These are phyloP conservation scores for Vanderwaltozyma verrucispora DNA, from an alignment of 805 yeast species.

Conservation along the genomic window DNA sequence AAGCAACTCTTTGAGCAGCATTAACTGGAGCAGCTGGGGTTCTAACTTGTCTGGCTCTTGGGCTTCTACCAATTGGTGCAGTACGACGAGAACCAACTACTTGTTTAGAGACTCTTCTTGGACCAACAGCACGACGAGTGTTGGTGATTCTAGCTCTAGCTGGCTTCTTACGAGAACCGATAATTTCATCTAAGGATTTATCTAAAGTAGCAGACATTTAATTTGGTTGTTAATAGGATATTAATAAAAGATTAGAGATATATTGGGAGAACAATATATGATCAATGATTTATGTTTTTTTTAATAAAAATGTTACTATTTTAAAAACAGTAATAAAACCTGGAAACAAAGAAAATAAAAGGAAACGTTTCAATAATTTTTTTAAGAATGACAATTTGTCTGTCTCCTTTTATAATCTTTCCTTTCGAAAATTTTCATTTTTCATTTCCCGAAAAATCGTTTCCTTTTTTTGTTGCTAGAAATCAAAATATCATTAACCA, in stretches of 20 bases:
- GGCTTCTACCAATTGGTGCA: conserved; percentile 10
- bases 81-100: conserved; percentile 20
- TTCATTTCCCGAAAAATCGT: too few species aligned
- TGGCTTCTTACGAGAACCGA: conserved; percentile 46
- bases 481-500: too few species aligned
- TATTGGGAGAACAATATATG: not conserved
- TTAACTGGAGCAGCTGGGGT: conserved; percentile 22
- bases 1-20: conserved; percentile 30
- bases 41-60: conserved; percentile 9
- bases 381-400: too few species aligned
- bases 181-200: conserved; percentile 90
- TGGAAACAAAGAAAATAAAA: too few species aligned
- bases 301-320: not conserved
- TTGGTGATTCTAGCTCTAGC: conserved; percentile 25
- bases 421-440: too few species aligned
- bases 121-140: conserved; percentile 27
- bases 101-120: conserved; percentile 27
- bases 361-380: too few species aligned
- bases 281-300: not conserved
- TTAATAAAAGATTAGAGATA: not conserved
- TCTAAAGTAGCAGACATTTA: conserved; percentile 74
- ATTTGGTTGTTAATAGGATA: not conserved
- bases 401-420: too few species aligned
- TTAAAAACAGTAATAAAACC: too few species aligned
- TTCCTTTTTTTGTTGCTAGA: too few species aligned